Evolutionary conservation across 331 rosid genomes (phyloP).

Genomic region (Quercus phellos): DNA sequence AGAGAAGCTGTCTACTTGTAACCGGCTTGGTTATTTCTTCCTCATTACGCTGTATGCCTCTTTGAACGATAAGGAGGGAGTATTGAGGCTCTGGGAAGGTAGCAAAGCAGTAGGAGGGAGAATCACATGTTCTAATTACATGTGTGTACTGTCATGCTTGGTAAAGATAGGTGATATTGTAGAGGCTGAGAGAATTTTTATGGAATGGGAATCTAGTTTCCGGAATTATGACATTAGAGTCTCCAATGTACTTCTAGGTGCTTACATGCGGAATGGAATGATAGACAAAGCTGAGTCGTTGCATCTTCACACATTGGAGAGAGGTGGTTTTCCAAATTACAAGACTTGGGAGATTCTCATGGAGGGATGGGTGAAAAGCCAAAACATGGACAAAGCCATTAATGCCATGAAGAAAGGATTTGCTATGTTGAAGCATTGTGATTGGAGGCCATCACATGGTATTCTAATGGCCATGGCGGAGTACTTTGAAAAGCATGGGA

Average conservation of each 20-base stretch:
- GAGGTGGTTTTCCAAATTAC: slow-evolving; percentile 74
- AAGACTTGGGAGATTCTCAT: slow-evolving; percentile 89
- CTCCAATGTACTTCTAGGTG: slow-evolving; percentile 84
- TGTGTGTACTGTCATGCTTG: slow-evolving; percentile 56
- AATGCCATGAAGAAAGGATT: slow-evolving; percentile 53
- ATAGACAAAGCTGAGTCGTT: slow-evolving; percentile 66
- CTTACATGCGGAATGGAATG: slow-evolving; percentile 67
- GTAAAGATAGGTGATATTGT: slow-evolving; percentile 59
- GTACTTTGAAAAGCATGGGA: slow-evolving; percentile 46
- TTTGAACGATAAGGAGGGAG: slow-evolving; percentile 57
- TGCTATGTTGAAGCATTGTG: slow-evolving; percentile 35
- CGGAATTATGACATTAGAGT: slow-evolving; percentile 65
- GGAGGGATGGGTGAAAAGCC: slow-evolving; percentile 60
- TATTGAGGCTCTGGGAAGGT: slow-evolving; percentile 64
- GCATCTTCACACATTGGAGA: slow-evolving; percentile 60
- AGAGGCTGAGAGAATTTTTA: slow-evolving; percentile 58
- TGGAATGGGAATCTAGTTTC: slow-evolving; percentile 64
- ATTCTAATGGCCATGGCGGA: slow-evolving; percentile 47
- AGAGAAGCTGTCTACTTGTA: slow-evolving; percentile 44
- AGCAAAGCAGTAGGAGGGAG: slow-evolving; percentile 62
- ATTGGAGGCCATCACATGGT: slow-evolving; percentile 53
- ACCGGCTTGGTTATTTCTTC: slow-evolving; percentile 70
- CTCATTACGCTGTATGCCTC: slow-evolving; percentile 63
- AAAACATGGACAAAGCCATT: slow-evolving; percentile 52
- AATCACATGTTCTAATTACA: slow-evolving; percentile 63